Base-by-base conservation (phyloP, 2,329 filamentous ascomycete species). In the Sphaerulina populicola region DNA sequence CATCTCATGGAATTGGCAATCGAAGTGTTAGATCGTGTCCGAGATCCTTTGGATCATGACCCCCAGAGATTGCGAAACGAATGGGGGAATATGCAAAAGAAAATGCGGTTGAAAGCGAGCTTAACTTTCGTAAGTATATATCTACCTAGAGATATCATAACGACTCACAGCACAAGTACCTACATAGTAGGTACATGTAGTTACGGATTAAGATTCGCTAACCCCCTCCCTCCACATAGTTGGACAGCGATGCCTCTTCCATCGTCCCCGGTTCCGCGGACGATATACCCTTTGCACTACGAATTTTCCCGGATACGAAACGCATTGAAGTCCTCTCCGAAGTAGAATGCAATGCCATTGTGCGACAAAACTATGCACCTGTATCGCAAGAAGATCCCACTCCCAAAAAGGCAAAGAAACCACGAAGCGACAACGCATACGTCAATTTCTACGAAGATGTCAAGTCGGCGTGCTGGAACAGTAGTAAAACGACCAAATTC, bases 61-160 rank as follows among this genome's bases (percentile, higher is more conserved):
- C 40, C 48, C 6, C 52, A 55, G 49, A 44, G 27, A 15, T 31
- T 55, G 35, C 18, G 52, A 14, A 21, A 40, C 35, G 48, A 44
- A 21, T 55, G 52, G 52, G 51, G 51, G 15, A 37, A 8, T 11
- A 55, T 55, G 48, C 44, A 55, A 41, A 21, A n/a, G n/a, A 55
- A 43, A 36, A 39, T 49, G 36, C 49, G 48, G n/a, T 40, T 55
- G 44, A 48, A 44, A 21, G 44, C 48, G 4, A 48, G 44, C 12
- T 30, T 55, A 30, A 41, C 33, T 9, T 49, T 41, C 30, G 49
- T 52, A 37, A 52, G 49, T 46, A 27, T 14, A n/a, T 29, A 27
- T 6, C 18, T 18, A 18, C 4, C 18, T 2, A 18, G 18, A 18
- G 18, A 18, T 2, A 2, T 18, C 18, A 18, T 18, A 2, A 18